Conservation (phyloP, 176 grass and related monocot genomes). For the Hordeum marinum region DNA sequence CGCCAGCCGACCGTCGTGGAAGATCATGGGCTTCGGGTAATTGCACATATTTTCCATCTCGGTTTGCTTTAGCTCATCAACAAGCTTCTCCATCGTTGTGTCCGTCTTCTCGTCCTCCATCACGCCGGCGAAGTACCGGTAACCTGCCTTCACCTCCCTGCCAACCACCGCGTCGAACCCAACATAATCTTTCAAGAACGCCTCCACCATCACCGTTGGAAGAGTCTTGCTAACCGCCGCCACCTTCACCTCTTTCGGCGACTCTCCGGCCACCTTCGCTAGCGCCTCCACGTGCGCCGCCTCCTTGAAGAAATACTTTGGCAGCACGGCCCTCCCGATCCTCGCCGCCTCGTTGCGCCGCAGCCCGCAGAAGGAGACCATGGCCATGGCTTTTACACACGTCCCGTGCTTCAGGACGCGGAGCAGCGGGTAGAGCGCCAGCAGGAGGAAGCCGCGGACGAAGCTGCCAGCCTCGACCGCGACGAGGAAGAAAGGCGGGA, state of each 20-base stretch:
- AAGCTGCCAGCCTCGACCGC: slow-evolving; percentile 38
- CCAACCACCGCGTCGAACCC: slow-evolving; percentile 27
- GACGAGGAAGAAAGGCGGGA: slow-evolving; percentile 31
- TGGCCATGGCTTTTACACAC: not conserved
- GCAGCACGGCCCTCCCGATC: no score
- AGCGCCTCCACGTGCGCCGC: not conserved
- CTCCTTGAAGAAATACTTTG: slow-evolving; percentile 45
- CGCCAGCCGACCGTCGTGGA: slow-evolving; percentile 68
- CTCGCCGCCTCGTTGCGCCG: slow-evolving; percentile 34
- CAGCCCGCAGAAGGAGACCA: slow-evolving; percentile 48
- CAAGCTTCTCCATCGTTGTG: not conserved
- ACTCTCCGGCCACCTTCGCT: not conserved
- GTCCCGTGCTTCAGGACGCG: not conserved
- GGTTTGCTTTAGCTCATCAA: not conserved
- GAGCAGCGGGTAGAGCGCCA: slow-evolving; percentile 33
- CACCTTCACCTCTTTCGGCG: slow-evolving; percentile 28
- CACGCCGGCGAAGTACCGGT: slow-evolving; percentile 24
- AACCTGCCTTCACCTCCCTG: slow-evolving; percentile 11
- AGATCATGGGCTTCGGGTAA: slow-evolving; percentile 44
- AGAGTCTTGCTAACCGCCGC: slow-evolving; percentile 24
- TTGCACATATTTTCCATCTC: not conserved
- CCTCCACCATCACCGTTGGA: slow-evolving; percentile 41
- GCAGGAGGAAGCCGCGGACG: slow-evolving; percentile 23
- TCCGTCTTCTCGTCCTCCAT: slow-evolving; percentile 3
- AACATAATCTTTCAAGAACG: slow-evolving; percentile 35